A percentile compares a stretch with the other conserved stretches of the same genome.
Conservation (phyloP, 164 flowering plant species). For the Echeveria elegans region DNA sequence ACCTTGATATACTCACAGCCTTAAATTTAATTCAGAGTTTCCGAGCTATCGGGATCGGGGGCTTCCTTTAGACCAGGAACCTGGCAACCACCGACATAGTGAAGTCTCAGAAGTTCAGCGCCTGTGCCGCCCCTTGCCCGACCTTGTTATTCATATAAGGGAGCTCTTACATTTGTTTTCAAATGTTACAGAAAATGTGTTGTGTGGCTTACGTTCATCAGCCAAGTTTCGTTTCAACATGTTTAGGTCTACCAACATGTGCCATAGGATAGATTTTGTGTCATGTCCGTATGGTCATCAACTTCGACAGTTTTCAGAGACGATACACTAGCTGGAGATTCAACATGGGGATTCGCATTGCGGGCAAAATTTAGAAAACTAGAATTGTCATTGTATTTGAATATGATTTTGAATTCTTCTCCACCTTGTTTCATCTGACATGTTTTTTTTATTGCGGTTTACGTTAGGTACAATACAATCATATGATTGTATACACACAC, state of each 20-base stretch:
- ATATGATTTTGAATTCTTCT: too few species aligned
- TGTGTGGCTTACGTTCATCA: not conserved
- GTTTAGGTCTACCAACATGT: not conserved
- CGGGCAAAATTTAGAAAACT: too few species aligned
- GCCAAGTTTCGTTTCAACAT: not conserved
- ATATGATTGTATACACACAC: too few species aligned
- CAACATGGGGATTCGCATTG: too few species aligned
- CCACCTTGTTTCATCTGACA: too few species aligned
- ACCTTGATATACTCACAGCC: not conserved
- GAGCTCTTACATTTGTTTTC: not conserved
- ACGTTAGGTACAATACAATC: too few species aligned
- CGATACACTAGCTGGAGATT: too few species aligned
- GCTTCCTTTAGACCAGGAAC: constrained; percentile 64
- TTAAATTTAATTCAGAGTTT: constrained; percentile 35
- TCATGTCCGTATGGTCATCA: too few species aligned
- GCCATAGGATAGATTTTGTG: too few species aligned
- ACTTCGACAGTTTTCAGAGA: too few species aligned
- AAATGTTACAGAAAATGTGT: not conserved
- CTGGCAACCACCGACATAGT: constrained; percentile 66
- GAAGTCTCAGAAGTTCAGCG: not conserved
- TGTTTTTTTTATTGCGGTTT: too few species aligned
- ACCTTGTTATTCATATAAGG: not conserved
- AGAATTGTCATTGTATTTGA: too few species aligned
- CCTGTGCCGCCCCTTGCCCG: not conserved
- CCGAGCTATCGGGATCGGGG: constrained; percentile 85